phyloP scores from a whole-genome alignment of 257 asterid genomes.

The Ballota nigra region DNA sequence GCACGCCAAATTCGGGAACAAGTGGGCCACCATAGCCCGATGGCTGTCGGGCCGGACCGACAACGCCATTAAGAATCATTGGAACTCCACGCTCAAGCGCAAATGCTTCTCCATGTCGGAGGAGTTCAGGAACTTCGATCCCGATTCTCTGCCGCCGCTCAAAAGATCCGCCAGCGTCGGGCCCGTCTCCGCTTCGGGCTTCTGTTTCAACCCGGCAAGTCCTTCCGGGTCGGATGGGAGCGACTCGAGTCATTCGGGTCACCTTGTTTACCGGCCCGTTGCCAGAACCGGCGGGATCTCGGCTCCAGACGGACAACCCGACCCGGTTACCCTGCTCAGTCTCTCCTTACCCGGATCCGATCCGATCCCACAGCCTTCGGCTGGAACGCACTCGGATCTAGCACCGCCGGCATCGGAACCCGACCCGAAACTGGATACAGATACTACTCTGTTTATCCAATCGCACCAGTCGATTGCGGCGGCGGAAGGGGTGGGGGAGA shows the following conservation, averaged over 20 bases:
- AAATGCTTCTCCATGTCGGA: conserved; percentile 44
- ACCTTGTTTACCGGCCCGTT: conserved; percentile 41
- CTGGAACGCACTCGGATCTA: no score
- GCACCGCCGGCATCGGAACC: not conserved
- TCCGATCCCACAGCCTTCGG: not conserved
- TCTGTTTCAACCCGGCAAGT: conserved; percentile 46
- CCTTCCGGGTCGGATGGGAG: conserved; percentile 66
- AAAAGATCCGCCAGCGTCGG: conserved; percentile 55
- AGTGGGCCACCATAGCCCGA: conserved; percentile 37
- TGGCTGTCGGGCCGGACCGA: conserved; percentile 35
- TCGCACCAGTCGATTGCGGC: not conserved
- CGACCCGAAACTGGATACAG: not conserved
- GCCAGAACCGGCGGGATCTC: conserved; percentile 45
- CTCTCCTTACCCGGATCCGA: conserved; percentile 55
- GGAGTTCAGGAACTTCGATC: conserved; percentile 44
- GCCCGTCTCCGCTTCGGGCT: conserved; percentile 24
- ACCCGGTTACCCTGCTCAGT: conserved; percentile 49
- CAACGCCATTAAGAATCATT: conserved; percentile 32
- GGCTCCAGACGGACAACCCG: conserved; percentile 22
- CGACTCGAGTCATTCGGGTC: conserved; percentile 46
- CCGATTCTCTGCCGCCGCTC: conserved; percentile 37
- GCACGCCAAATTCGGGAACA: conserved; percentile 35
- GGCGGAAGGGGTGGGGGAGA: conserved; percentile 22
- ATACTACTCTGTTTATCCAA: not conserved
- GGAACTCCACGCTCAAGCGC: conserved; percentile 38